Evolutionary conservation across 106 monocot species (phyloP).

Genomic region (Acorus calamus): DNA sequence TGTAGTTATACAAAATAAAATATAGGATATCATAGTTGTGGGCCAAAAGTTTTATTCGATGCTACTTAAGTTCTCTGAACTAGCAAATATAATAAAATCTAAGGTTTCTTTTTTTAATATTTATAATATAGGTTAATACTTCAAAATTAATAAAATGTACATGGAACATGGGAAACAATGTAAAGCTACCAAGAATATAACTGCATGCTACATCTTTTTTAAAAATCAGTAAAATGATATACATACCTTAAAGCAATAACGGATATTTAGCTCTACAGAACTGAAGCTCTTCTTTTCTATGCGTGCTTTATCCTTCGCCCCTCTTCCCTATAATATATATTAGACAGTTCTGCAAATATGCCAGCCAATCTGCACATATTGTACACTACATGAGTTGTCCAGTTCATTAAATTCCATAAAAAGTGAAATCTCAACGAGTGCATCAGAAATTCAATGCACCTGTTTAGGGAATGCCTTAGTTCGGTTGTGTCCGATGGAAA

Average conservation of each 20-base stretch:
- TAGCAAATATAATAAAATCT: too few relatives aligned
- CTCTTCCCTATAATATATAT: conserved; percentile 75
- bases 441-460: conserved; percentile 21
- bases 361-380: conserved; percentile 30
- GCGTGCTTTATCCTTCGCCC: conserved; percentile 54
- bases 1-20: too few relatives aligned
- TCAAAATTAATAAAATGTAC: too few relatives aligned
- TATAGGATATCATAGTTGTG: too few relatives aligned
- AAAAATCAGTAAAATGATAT: background rate
- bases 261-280: conserved; percentile 61
- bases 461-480: conserved; percentile 60
- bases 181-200: too few relatives aligned
- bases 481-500: conserved; percentile 44
- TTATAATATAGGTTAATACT: too few relatives aligned
- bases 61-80: too few relatives aligned
- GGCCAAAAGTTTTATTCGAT: too few relatives aligned
- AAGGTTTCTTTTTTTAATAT: too few relatives aligned
- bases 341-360: conserved; percentile 71
- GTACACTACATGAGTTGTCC: conserved; percentile 2
- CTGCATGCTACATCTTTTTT: too few relatives aligned
- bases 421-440: background rate
- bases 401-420: background rate
- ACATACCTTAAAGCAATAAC: conserved; percentile 77
- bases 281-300: conserved; percentile 67
- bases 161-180: too few relatives aligned